A percentile compares a stretch with the other conserved stretches of the same genome.
phyloP scores from a whole-genome alignment of 768 basidiomycete species.

The Pilatotrama ljubarskyi region DNA sequence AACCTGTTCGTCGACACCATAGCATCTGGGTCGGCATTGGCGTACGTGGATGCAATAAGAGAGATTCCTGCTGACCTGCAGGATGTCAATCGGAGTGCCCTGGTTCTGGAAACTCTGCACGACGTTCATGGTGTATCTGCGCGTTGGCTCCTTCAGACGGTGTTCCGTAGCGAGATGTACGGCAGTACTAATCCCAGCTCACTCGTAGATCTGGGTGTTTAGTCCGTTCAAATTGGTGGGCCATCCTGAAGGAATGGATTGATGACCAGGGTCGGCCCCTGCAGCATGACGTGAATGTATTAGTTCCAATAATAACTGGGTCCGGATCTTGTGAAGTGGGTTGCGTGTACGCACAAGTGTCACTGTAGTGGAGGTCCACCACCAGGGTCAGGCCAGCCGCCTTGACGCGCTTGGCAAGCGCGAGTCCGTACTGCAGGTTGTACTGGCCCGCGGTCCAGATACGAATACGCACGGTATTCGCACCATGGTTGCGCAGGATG shows the following conservation, averaged over 20 bases:
- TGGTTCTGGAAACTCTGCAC: conserved; percentile 53
- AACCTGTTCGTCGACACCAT: conserved; percentile 36
- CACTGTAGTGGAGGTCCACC: conserved; percentile 63
- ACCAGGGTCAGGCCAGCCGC: conserved; percentile 57
- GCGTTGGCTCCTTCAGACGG: neutral
- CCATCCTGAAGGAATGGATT: conserved; percentile 60
- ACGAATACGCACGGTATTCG: conserved; percentile 58
- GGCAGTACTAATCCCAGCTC: conserved; percentile 17
- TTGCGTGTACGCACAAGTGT: conserved; percentile 47
- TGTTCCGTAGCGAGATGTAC: neutral
- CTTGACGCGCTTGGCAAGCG: conserved; percentile 53
- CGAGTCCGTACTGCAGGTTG: conserved; percentile 51
- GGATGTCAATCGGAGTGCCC: conserved; percentile 53
- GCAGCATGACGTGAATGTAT: neutral
- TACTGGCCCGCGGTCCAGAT: conserved; percentile 67
- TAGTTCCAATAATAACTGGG: neutral
- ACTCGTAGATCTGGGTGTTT: conserved; percentile 60
- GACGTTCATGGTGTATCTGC: conserved; percentile 54
- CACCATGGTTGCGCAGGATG: conserved; percentile 54
- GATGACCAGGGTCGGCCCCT: conserved; percentile 70
- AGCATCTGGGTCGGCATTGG: neutral
- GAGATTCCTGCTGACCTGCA: conserved; percentile 39
- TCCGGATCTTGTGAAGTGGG: neutral
- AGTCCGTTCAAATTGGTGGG: conserved; percentile 48
- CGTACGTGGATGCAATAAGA: neutral